Percentiles rank a stretch among this genome's conserved stretches.
Conservation (phyloP, 345 rosid genomes). For the Turnera subulata region DNA sequence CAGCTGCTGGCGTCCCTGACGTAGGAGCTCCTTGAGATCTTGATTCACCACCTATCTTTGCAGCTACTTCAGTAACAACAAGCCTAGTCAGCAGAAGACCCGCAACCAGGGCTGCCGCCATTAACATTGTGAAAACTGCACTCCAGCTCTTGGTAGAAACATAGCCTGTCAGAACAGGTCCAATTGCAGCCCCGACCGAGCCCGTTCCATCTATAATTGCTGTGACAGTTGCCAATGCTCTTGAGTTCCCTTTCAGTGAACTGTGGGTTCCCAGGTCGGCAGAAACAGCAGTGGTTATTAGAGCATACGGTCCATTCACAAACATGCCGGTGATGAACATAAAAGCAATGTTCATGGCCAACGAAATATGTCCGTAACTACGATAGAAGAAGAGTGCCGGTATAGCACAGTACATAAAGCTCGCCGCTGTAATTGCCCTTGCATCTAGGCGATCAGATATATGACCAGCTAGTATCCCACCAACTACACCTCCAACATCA, state of each 20-base stretch:
- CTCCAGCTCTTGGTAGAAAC: conserved; percentile 85
- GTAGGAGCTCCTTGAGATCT: conserved; percentile 19
- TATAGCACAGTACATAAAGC: conserved; percentile 86
- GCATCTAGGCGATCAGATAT: conserved; percentile 79
- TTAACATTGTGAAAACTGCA: conserved; percentile 84
- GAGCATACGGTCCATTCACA: conserved; percentile 92
- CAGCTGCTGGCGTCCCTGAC: conserved; percentile 20
- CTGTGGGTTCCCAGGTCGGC: conserved; percentile 96
- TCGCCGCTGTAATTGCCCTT: conserved; percentile 88
- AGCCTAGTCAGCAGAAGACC: conserved; percentile 78
- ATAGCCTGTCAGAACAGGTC: conserved; percentile 87
- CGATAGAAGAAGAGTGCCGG: conserved; percentile 85
- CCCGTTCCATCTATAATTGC: conserved; percentile 98
- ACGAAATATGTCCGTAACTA: conserved; percentile 70
- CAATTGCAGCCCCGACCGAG: conserved; percentile 93
- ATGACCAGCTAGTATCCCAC: conserved; percentile 92
- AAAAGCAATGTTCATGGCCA: conserved; percentile 52
- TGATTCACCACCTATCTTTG: conserved; percentile 58
- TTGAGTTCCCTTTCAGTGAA: conserved; percentile 75
- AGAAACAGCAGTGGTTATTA: conserved; percentile 94
- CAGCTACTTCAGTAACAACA: conserved; percentile 69
- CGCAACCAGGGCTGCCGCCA: conserved; percentile 79
- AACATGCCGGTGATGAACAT: conserved; percentile 84
- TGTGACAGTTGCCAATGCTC: conserved; percentile 94
- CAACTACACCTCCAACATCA: conserved; percentile 91